phyloP scores from a whole-genome alignment of 768 basidiomycete species.

The Mycena belliarum region DNA sequence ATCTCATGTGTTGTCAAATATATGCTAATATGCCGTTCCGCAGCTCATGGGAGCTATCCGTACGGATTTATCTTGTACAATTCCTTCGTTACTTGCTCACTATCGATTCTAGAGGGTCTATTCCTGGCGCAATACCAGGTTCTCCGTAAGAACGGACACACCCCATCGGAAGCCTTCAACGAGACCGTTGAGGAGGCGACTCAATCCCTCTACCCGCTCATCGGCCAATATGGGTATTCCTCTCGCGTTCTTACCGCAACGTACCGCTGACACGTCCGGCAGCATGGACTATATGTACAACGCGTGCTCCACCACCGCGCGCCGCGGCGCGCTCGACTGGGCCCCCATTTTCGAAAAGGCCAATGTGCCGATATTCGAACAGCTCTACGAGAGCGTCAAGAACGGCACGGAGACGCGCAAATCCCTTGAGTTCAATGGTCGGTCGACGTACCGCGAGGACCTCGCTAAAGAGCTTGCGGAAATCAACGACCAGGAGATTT shows the following conservation, averaged over 20 bases:
- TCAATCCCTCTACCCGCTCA: conserved; percentile 95
- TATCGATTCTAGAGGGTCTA: conserved; percentile 71
- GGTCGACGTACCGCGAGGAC: conserved; percentile 89
- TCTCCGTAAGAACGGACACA: conserved; percentile 93
- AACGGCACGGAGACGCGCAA: conserved; percentile 98
- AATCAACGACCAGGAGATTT: conserved; percentile 98
- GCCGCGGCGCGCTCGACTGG: conserved; percentile 99
- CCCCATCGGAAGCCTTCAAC: conserved; percentile 98
- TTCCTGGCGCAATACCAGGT: conserved; percentile 99
- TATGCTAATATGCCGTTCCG: conserved; percentile 2
- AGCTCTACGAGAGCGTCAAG: conserved; percentile 91
- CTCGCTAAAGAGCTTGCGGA: conserved; percentile 89
- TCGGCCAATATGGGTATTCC: conserved; percentile 87
- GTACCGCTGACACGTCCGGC: not conserved
- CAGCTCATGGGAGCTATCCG: conserved; percentile 97
- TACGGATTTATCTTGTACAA: conserved; percentile 38
- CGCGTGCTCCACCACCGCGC: conserved; percentile 98
- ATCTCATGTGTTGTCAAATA: not conserved
- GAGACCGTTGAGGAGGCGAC: conserved; percentile 99
- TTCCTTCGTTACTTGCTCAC: not conserved
- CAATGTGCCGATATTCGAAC: conserved; percentile 92
- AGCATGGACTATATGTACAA: conserved; percentile 99
- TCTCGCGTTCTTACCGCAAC: conserved; percentile 1
- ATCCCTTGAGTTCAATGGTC: conserved; percentile 93
- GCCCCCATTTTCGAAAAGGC: conserved; percentile 95